These are phyloP conservation scores for Globisporangium polare DNA, from an alignment of 352 stramenopile species.

Conservation along the genomic window DNA sequence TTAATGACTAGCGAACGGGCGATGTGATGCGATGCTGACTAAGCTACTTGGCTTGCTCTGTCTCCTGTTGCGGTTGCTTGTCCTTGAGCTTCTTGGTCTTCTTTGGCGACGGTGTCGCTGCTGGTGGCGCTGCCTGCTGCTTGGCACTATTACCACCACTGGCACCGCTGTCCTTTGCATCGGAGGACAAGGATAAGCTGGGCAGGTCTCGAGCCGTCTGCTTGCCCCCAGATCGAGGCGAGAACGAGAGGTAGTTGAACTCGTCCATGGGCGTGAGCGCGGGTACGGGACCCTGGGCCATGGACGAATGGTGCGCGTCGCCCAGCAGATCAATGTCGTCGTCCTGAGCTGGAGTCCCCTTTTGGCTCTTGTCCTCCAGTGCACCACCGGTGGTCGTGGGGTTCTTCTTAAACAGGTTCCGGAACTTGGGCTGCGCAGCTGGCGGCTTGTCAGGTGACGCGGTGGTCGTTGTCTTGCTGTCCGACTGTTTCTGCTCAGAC, in stretches of 20 bases:
- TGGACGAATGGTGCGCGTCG: neutral
- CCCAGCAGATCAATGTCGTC: slow-evolving; percentile 2
- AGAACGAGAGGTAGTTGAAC: slow-evolving; percentile 13
- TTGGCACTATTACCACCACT: neutral
- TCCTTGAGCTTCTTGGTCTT: slow-evolving; percentile 3
- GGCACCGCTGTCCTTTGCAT: neutral
- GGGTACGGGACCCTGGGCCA: neutral
- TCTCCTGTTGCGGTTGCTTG: neutral
- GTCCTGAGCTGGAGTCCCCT: neutral
- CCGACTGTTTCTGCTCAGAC: slow-evolving; percentile 1
- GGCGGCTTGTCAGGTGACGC: neutral
- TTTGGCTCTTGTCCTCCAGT: neutral
- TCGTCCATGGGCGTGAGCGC: slow-evolving; percentile 4
- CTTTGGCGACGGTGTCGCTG: neutral
- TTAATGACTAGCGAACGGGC: slow-evolving; percentile 25
- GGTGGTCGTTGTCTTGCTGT: neutral
- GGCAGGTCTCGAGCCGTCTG: neutral
- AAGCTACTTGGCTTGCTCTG: slow-evolving; percentile 9
- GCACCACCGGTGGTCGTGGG: no score
- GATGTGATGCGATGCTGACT: neutral
- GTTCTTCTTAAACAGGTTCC: slow-evolving; percentile 14
- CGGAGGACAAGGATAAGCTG: slow-evolving; percentile 7
- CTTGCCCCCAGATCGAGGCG: neutral
- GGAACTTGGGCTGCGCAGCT: slow-evolving; percentile 7
- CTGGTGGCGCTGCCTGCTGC: neutral